A percentile compares a stretch with the other conserved stretches of the same genome.
Evolutionary conservation across 1,284 basidiomycete species (phyloP).

Genomic region (Heterobasidion parviporum): DNA sequence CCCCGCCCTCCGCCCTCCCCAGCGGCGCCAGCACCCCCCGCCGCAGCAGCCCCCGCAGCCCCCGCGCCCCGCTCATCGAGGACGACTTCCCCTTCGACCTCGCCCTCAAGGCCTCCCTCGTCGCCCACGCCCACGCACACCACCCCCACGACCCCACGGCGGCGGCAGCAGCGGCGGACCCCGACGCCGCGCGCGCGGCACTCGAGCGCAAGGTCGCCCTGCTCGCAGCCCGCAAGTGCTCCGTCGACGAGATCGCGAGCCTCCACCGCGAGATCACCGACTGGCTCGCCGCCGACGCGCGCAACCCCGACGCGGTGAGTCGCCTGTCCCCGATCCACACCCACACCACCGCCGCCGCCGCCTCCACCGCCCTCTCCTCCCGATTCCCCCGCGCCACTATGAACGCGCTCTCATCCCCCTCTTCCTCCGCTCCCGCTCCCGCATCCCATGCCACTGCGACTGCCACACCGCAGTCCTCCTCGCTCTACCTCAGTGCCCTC

Average conservation of each 20-base stretch:
- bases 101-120: constrained; percentile 12
- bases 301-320: constrained; percentile 51
- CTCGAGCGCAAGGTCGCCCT: constrained; percentile 70
- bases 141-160: too few species aligned
- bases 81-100: constrained; percentile 14
- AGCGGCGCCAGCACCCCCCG: constrained; percentile 58
- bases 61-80: constrained; percentile 27
- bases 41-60: constrained; percentile 40
- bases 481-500: constrained; percentile 51
- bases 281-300: constrained; percentile 54
- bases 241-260: constrained; percentile 68
- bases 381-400: constrained; percentile 1
- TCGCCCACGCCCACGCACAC: neutral
- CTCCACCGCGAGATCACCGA: constrained; percentile 68
- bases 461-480: constrained; percentile 36
- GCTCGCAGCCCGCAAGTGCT: constrained; percentile 77
- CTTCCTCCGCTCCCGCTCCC: constrained; percentile 37
- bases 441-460: constrained; percentile 4
- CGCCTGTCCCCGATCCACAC: too few species aligned
- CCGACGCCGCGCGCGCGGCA: constrained; percentile 26
- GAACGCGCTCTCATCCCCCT: constrained; percentile 48
- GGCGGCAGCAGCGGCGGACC: too few species aligned
- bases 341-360: neutral
- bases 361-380: constrained; percentile 5
- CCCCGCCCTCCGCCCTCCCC: constrained; percentile 27